A percentile compares a stretch with the other conserved stretches of the same genome.
Conservation (phyloP, 805 yeast species). For the Maudiozyma turicensis region DNA sequence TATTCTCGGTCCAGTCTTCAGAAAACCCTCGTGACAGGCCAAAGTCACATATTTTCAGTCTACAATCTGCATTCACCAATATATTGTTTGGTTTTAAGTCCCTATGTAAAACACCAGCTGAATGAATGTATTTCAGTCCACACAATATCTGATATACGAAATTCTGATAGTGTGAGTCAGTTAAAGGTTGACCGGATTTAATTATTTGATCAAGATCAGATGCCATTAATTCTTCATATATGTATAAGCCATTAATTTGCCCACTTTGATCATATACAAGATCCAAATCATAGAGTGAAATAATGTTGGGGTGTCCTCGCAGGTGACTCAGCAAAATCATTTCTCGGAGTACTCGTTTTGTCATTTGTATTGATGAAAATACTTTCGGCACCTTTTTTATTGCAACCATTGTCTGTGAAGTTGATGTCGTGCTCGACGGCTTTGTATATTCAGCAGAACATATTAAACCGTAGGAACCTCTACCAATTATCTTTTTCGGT, state of each 20-base stretch:
- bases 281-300: slow-evolving; percentile 89
- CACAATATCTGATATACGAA: slow-evolving; percentile 87
- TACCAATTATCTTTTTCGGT: slow-evolving; percentile 84
- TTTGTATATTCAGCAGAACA: slow-evolving; percentile 82
- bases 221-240: slow-evolving; percentile 95
- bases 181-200: slow-evolving; percentile 81
- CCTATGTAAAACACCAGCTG: slow-evolving; percentile 85
- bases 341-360: slow-evolving; percentile 87
- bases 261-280: slow-evolving; percentile 55
- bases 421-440: slow-evolving; percentile 45
- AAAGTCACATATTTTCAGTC: slow-evolving; percentile 89
- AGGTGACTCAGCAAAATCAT: slow-evolving; percentile 81
- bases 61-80: slow-evolving; percentile 91
- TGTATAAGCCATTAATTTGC: slow-evolving; percentile 79
- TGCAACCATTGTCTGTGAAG: slow-evolving; percentile 43
- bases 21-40: slow-evolving; percentile 93
- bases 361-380: slow-evolving; percentile 75
- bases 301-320: slow-evolving; percentile 91
- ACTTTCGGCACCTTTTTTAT: slow-evolving; percentile 91
- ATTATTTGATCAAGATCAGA: slow-evolving; percentile 97
- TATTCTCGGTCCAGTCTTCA: slow-evolving; percentile 68
- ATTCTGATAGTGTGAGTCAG: slow-evolving; percentile 89
- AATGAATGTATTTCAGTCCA: slow-evolving; percentile 81
- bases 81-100: slow-evolving; percentile 92
- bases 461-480: slow-evolving; percentile 94